Base-by-base conservation (phyloP, 371 early-diverging fungal genomes). In the Rhizopus stolonifer region DNA sequence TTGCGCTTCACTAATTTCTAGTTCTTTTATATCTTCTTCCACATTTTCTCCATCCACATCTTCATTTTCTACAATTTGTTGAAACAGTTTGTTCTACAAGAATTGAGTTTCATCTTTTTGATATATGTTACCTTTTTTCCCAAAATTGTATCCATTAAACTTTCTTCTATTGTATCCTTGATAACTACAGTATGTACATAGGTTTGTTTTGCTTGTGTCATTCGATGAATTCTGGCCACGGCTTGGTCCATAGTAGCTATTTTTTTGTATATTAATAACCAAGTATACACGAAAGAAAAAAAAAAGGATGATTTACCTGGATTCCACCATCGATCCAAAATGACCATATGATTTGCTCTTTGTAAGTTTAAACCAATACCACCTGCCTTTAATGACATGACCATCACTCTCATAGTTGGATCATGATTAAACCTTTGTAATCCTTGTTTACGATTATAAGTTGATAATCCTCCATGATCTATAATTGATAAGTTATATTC, bases 271-370 rank as follows among this genome's bases (percentile, higher is more conserved):
- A 7, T 19, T 10, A 21, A 8, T 36, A 36, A 11, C n/a, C n/a
- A n/a, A 36, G 6, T 15, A 11, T 6, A 24, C 14, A 52, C 11
- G 21, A 18, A 25, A 3, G 11, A 7, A 50, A 19, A 49, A 43
- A 34, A 4, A 34, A 44, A 21, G 18, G 17, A 5, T 22, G 19
- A 33, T 33, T 21, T 70, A 67, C 68, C 72, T 47, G 74, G 74
- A 52, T 74, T 74, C 74, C 74, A 74, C 74, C 74, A 74, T 48
- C 74, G 40, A 33, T 74, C 74, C 21, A 74, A 38, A 49, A 74
- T 66, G 29, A 74, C 67, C 74, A 74, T 74, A 23, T 74, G 71
- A 45, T 74, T 74, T 10, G 74, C 74, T 42, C 67, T 50, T 42
- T 74, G 74, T 11, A 74, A 38, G 47, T 74, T 74, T 19, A 74